Conservation (phyloP, 192 early-diverging fungal genomes). For the Coemansia aciculifera region DNA sequence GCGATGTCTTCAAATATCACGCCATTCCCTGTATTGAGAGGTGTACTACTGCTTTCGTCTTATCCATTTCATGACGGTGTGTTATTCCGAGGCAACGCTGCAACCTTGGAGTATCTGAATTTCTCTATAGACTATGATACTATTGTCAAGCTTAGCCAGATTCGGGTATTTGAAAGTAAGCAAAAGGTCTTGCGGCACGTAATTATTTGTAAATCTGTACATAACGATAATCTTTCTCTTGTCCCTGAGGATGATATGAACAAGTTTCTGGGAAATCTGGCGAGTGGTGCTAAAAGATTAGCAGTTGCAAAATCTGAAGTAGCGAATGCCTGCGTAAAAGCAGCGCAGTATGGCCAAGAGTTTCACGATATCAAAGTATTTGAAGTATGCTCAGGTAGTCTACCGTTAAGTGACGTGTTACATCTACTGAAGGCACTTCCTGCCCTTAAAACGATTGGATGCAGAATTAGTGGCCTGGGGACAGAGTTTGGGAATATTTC, state of each 20-base stretch:
- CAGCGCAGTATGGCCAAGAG: no score
- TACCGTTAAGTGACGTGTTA: background rate
- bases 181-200: background rate
- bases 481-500: background rate
- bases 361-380: background rate
- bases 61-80: conserved; percentile 4
- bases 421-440: background rate
- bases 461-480: background rate
- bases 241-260: no score
- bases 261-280: no score
- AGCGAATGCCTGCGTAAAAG: no score
- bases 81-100: conserved; percentile 6
- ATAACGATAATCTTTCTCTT: no score
- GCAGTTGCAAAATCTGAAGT: no score
- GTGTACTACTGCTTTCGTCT: background rate
- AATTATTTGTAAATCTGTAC: no score
- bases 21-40: background rate
- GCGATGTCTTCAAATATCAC: no score
- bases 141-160: background rate
- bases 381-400: background rate
- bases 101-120: background rate
- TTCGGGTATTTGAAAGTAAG: background rate
- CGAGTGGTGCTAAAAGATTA: no score
- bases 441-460: background rate
- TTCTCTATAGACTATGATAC: background rate